Evolutionary conservation across 768 basidiomycete genomes (phyloP), one percentile per base, ranked within the genome.

Genomic region (Lanmaoa rubissima): DNA sequence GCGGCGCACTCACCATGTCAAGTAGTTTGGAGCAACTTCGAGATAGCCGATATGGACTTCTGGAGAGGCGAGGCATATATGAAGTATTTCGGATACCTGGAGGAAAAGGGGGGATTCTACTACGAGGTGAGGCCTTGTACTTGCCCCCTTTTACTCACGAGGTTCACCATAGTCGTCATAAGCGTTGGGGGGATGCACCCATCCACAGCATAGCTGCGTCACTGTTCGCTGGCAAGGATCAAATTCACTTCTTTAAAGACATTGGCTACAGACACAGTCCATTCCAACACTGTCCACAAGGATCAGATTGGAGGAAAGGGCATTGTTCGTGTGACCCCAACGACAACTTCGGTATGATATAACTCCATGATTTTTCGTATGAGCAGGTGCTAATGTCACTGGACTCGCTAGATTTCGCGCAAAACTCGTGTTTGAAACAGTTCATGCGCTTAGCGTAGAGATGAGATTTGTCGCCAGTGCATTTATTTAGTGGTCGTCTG

Each of bases 111-210:
- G 52, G 93, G 93, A 16, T 93, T 94, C 70, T 94, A 94, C 70
- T 93, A 93, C 61, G 92, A 94, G 83, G 88, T 82, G 62, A 45
- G 43, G 26, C 19, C 28, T 8, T 49, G 9, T 13, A 14, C 21
- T 6, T 12, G 0, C 2, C 12, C 24, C 17, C 13, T 46, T 28
- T 53, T 34, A 13, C n/a, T 42, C 16, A 16, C 19, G 35, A 35
- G 11, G n/a, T 19, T 71, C 50, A 58, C 41, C 19, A n/a, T 43
- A 28, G 38, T 43, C 24, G 1, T 9, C 14, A 21, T 47, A 60
- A 92, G 83, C 85, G 92, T 35, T 94, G 93, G 93, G 96, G 96
- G 48, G 95, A 97, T 74, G 96, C 96, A n/a, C 85, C 85, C 11
- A 84, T 94, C 9, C 92, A 94, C 67, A 90, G 87, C 52, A 94